Evolutionary conservation across 345 rosid species (phyloP).

Genomic region (Eucalyptus guilfoylei): DNA sequence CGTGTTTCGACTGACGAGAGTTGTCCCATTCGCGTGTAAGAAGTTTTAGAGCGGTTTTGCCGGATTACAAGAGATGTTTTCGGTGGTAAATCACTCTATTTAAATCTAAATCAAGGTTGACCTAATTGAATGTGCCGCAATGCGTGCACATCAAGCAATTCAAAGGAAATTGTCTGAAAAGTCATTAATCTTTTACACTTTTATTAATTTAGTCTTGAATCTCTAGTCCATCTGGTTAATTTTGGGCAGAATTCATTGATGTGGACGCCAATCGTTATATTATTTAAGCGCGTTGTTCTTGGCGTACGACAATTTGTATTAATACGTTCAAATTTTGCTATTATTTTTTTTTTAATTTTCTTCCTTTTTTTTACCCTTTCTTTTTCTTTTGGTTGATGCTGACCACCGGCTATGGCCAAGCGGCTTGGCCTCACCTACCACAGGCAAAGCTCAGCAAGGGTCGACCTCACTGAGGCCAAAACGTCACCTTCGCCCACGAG

Average conservation of each 20-base stretch:
- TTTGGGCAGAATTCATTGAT: too few relatives aligned
- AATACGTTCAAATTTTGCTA: too few relatives aligned
- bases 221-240: too few relatives aligned
- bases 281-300: too few relatives aligned
- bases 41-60: background rate
- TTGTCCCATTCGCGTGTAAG: background rate
- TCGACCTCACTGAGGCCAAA: background rate
- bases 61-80: background rate
- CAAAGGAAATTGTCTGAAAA: too few relatives aligned
- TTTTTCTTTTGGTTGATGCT: background rate
- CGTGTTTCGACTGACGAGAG: background rate
- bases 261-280: rapidly evolving
- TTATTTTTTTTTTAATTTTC: too few relatives aligned
- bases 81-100: background rate
- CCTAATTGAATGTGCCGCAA: background rate
- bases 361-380: background rate
- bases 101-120: background rate
- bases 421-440: background rate
- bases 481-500: background rate
- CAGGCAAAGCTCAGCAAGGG: background rate
- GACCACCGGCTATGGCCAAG: rapidly evolving
- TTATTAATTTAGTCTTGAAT: too few relatives aligned
- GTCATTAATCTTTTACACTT: too few relatives aligned
- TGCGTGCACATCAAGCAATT: background rate
- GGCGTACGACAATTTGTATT: too few relatives aligned